These are phyloP conservation scores for Lathyrus tuberosus DNA, from an alignment of 306 rosid genomes.

Conservation along the genomic window DNA sequence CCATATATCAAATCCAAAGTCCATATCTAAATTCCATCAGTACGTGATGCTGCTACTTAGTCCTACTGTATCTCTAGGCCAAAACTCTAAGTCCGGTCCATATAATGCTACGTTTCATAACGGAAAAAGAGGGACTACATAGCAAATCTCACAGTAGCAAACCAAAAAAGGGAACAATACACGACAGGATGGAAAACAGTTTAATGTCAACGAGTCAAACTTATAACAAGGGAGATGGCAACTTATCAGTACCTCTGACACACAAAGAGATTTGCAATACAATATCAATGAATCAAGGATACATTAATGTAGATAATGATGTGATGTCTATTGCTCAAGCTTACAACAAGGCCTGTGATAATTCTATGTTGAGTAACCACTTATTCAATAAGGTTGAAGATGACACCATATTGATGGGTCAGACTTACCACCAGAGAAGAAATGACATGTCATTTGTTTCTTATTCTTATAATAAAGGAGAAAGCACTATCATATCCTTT, in stretches of 20 bases:
- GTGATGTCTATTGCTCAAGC: slow-evolving; percentile 55
- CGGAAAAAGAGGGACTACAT: too few species aligned
- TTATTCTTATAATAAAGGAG: slow-evolving; percentile 57
- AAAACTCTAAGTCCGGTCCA: too few species aligned
- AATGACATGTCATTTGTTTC: slow-evolving; percentile 44
- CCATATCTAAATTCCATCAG: too few species aligned
- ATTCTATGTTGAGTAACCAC: slow-evolving; percentile 46
- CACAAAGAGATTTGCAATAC: slow-evolving; percentile 47
- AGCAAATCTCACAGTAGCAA: too few species aligned
- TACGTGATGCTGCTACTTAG: too few species aligned
- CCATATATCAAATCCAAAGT: too few species aligned
- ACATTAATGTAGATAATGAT: slow-evolving; percentile 47
- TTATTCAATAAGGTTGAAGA: slow-evolving; percentile 50
- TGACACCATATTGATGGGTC: slow-evolving; percentile 40
- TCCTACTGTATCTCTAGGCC: too few species aligned
- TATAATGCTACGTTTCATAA: too few species aligned
- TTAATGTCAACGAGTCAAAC: slow-evolving; percentile 60
- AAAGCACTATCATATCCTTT: slow-evolving; percentile 78
- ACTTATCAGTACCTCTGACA: slow-evolving; percentile 53
- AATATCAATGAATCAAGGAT: slow-evolving; percentile 43
- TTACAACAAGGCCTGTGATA: slow-evolving; percentile 49
- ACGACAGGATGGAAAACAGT: slow-evolving; percentile 51
- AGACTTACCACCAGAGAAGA: slow-evolving; percentile 40
- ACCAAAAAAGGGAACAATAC: too few species aligned
- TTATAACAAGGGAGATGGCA: slow-evolving; percentile 42